These are phyloP conservation scores for Neodidymelliopsis sp. DNA, from an alignment of 2,329 filamentous ascomycete species.

Conservation along the genomic window DNA sequence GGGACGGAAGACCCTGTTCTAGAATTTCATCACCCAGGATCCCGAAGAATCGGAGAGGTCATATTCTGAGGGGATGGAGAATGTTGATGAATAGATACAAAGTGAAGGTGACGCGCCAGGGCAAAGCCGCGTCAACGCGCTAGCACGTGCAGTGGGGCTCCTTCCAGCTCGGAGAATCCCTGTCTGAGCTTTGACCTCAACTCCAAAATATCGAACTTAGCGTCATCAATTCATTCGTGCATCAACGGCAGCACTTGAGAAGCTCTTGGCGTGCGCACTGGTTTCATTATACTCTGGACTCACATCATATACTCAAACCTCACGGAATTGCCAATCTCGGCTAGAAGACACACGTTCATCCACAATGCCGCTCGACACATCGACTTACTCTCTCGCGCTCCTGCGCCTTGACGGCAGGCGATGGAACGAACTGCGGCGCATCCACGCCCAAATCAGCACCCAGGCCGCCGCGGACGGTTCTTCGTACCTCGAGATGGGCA, in stretches of 20 bases:
- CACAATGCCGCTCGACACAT: conserved; percentile 91
- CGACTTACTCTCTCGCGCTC: conserved; percentile 86
- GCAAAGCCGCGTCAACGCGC: conserved; percentile 30
- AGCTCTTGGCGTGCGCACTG: too few species aligned
- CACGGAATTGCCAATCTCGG: conserved; percentile 1
- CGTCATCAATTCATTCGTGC: conserved; percentile 8
- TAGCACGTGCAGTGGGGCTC: conserved; percentile 40
- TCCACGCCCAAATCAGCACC: conserved; percentile 88
- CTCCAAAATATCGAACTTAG: conserved; percentile 20
- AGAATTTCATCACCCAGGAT: not conserved
- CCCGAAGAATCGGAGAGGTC: not conserved
- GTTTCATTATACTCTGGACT: too few species aligned
- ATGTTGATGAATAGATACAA: too few species aligned
- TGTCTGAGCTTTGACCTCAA: conserved; percentile 22
- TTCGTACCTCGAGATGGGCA: conserved; percentile 94
- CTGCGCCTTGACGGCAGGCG: conserved; percentile 74
- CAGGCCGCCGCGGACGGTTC: conserved; percentile 93
- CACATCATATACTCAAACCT: too few species aligned
- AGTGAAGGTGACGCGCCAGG: not conserved
- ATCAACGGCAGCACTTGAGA: not conserved
- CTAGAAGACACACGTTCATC: not conserved
- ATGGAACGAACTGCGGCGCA: conserved; percentile 94
- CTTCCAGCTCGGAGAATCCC: conserved; percentile 14
- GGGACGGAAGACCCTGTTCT: not conserved
- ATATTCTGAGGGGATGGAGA: too few species aligned